phyloP scores from a whole-genome alignment of 768 basidiomycete genomes.

The Asterophora lycoperdoides region DNA sequence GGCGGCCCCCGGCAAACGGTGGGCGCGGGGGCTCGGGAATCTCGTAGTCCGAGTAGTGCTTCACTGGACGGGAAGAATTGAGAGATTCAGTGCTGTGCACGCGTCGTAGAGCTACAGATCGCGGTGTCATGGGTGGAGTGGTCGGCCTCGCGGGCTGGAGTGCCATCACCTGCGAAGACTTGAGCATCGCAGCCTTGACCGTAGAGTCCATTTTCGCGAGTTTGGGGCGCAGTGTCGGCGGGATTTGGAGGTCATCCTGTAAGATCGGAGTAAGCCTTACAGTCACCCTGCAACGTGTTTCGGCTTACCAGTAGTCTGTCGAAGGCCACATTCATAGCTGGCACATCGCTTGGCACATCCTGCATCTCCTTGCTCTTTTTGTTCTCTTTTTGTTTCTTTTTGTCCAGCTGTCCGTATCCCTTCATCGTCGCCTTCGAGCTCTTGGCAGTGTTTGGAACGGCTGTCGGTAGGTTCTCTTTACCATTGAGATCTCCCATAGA shows the following conservation, averaged over 20 bases:
- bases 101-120: constrained; percentile 49
- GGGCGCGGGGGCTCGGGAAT: constrained; percentile 35
- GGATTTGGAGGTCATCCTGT: constrained; percentile 89
- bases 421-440: constrained; percentile 23
- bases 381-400: constrained; percentile 35
- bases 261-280: constrained; percentile 5
- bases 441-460: constrained; percentile 13
- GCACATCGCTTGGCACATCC: constrained; percentile 20
- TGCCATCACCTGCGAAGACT: constrained; percentile 69
- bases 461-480: constrained; percentile 60
- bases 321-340: constrained; percentile 64
- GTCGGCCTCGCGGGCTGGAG: constrained; percentile 31
- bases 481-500: constrained; percentile 47
- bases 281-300: neutral
- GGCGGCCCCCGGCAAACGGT: constrained; percentile 25
- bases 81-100: constrained; percentile 74
- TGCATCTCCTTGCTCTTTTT: constrained; percentile 15
- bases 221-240: constrained; percentile 70
- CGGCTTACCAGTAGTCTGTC: constrained; percentile 71
- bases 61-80: constrained; percentile 46
- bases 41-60: constrained; percentile 36
- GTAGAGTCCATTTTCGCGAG: constrained; percentile 76
- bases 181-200: constrained; percentile 90
- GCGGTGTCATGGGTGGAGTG: constrained; percentile 44
- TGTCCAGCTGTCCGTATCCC: constrained; percentile 31